Base-by-base conservation (phyloP, 164 flowering plant genomes). In the Nymphaea colorata region DNA sequence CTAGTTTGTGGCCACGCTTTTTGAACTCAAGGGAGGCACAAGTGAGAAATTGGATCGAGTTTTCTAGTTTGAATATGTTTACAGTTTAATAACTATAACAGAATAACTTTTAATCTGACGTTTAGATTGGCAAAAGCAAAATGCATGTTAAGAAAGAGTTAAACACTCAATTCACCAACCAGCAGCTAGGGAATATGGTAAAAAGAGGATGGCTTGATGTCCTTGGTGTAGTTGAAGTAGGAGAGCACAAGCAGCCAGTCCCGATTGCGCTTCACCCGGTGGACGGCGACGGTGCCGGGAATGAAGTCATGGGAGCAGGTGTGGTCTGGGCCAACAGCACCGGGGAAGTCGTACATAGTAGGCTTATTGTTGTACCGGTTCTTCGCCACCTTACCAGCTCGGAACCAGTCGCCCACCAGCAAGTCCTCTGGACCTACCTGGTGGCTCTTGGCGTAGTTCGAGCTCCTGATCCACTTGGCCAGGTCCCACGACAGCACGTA, bases 401-500 rank as follows among this genome's bases (percentile, higher is more conserved):
- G 62, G 0, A 92, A 51, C 98, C 96, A 93, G 0, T 82, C 81
- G 0, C 96, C 96, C 2, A 90, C 80, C 0, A 83, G 69, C 74
- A 73, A 78, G 57, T 93, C 96, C 74, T 93, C 96, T 0, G 98
- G 98, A 0, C 98, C 98, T 43, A 76, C 82, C 25, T 76, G 41
- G 47, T 82, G 80, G 4, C 78, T 82, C 44, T 42, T 79, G 0
- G 98, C 89, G 2, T 88, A 79, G 2, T 79, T 84, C 0, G 95
- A 88, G 1, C 36, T 73, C 1, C 75, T 59, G 15, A 90, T 80
- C 96, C 96, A 88, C 62, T 86, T 87, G 2, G 83, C 93, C 0
- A 93, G 41, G 66, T 93, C 96, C 98, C 98, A 93, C 0, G 96
- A 93, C 4, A 93, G 64, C 61, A 87, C 16, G 63, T 79, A 90